A percentile compares a stretch with the other conserved stretches of the same genome.
These are phyloP conservation scores for Bipolaris oryzae DNA, from an alignment of 2,329 filamentous ascomycete species.

Conservation along the genomic window DNA sequence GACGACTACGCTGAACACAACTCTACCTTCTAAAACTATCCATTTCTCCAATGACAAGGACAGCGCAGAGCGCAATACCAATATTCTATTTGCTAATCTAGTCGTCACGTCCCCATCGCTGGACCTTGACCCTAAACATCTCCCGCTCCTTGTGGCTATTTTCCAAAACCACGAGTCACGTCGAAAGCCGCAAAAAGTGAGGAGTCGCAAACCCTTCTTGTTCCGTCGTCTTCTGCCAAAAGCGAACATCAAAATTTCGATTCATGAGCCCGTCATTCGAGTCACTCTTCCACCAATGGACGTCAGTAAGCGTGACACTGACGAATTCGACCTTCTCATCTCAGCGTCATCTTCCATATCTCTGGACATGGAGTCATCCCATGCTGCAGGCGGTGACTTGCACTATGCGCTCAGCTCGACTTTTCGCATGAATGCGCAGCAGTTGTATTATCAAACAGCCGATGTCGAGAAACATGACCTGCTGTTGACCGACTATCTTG, in stretches of 20 bases:
- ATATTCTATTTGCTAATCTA: constrained; percentile 94
- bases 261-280: constrained; percentile 93
- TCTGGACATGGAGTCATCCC: constrained; percentile 92
- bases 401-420: constrained; percentile 87
- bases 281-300: constrained; percentile 84
- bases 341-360: constrained; percentile 94
- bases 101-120: constrained; percentile 95
- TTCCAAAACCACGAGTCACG: constrained; percentile 58
- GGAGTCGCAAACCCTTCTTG: constrained; percentile 61
- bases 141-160: constrained; percentile 82
- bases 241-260: constrained; percentile 90
- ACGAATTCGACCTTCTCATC: constrained; percentile 94
- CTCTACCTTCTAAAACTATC: constrained; percentile 90
- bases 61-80: constrained; percentile 86
- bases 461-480: constrained; percentile 83
- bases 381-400: constrained; percentile 79
- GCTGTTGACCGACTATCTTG: constrained; percentile 83
- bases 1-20: constrained; percentile 92
- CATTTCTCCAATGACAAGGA: constrained; percentile 73
- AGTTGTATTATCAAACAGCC: constrained; percentile 92
- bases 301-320: constrained; percentile 60
- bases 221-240: constrained; percentile 93
- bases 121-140: constrained; percentile 88
- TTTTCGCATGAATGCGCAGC: constrained; percentile 81
- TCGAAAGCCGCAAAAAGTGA: constrained; percentile 31